A percentile compares a stretch with the other conserved stretches of the same genome.
Evolutionary conservation across 345 rosid genomes (phyloP).

Genomic region (Populus pruinosa): DNA sequence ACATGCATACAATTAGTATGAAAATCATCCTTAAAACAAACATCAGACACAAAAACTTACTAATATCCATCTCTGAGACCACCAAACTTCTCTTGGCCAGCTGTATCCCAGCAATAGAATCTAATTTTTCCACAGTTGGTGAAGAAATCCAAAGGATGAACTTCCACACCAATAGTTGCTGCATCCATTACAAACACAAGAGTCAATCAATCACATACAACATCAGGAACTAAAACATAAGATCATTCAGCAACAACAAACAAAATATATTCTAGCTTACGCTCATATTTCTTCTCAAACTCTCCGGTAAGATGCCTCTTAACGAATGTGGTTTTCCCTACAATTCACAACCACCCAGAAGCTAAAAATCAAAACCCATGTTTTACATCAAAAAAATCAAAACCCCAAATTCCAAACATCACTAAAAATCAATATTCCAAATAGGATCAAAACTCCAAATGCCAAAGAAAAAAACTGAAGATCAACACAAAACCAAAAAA

Average conservation of each 20-base stretch:
- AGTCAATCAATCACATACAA: not conserved
- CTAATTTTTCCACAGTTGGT: slow-evolving; percentile 92
- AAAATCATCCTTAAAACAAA: too few relatives aligned
- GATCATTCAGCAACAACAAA: not conserved
- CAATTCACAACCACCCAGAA: not conserved
- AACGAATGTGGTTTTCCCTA: slow-evolving; percentile 46
- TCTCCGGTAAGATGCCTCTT: slow-evolving; percentile 48
- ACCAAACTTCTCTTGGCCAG: slow-evolving; percentile 95
- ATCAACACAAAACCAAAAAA: not conserved
- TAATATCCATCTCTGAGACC: slow-evolving; percentile 96
- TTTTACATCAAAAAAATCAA: not conserved
- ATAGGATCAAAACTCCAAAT: not conserved
- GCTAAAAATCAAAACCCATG: not conserved
- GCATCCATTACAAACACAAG: not conserved
- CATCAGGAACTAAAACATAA: not conserved
- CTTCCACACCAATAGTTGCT: slow-evolving; percentile 97
- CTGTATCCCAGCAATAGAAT: slow-evolving; percentile 97
- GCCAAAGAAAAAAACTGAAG: not conserved
- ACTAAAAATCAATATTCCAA: not conserved
- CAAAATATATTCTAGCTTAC: slow-evolving; percentile 16
- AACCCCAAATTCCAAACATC: not conserved
- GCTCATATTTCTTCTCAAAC: slow-evolving; percentile 50
- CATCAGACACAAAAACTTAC: slow-evolving; percentile 35
- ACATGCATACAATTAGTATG: too few relatives aligned
- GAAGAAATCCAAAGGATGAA: slow-evolving; percentile 90